These are phyloP conservation scores for Serpula lacrymans DNA, from an alignment of 768 basidiomycete genomes.

Conservation along the genomic window DNA sequence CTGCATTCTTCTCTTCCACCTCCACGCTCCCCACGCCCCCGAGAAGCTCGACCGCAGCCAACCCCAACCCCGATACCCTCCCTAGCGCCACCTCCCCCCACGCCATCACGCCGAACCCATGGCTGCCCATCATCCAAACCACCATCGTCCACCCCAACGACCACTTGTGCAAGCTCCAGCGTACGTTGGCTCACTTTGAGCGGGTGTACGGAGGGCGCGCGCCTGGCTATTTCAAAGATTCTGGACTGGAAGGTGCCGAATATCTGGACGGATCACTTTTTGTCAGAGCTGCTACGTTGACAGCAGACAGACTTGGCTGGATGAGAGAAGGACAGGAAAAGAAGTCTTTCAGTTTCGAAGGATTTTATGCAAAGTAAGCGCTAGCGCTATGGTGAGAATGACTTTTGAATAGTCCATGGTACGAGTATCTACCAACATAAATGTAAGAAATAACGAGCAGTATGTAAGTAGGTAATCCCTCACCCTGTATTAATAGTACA, in stretches of 20 bases:
- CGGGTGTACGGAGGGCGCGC: slow-evolving; percentile 35
- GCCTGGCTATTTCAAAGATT: slow-evolving; percentile 12
- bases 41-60: background rate
- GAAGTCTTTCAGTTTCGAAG: background rate
- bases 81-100: background rate
- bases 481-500: too few relatives aligned
- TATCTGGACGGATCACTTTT: slow-evolving; percentile 60
- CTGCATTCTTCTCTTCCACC: slow-evolving; percentile 40
- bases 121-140: slow-evolving; percentile 48
- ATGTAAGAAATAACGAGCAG: too few relatives aligned
- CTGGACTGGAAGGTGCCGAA: slow-evolving; percentile 32
- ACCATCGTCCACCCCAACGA: slow-evolving; percentile 50
- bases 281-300: slow-evolving; percentile 46
- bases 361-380: slow-evolving; percentile 2
- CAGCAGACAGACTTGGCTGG: slow-evolving; percentile 35
- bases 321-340: slow-evolving; percentile 10
- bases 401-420: too few relatives aligned
- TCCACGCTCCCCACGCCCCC: slow-evolving; percentile 20
- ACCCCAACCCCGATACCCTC: background rate
- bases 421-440: too few relatives aligned
- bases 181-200: slow-evolving; percentile 41
- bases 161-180: slow-evolving; percentile 41
- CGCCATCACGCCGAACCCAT: slow-evolving; percentile 40
- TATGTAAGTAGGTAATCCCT: too few relatives aligned
- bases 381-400: too few relatives aligned